phyloP scores from a whole-genome alignment of 1,284 basidiomycete genomes.

The Puccinia brachypodii region DNA sequence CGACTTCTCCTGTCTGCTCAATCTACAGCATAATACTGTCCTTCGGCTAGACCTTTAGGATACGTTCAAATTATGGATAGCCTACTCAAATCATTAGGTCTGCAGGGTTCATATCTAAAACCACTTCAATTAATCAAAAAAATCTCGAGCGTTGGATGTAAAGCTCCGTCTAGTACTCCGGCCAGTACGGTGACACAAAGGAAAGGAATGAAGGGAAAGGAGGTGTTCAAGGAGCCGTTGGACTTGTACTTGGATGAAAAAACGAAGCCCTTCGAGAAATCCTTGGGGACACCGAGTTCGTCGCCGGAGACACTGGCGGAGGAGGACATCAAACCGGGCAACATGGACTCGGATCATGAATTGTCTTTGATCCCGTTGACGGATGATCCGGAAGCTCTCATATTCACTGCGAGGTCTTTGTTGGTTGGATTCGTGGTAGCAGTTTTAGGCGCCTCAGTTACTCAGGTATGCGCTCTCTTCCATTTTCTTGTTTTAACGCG shows the following conservation, averaged over 20 bases:
- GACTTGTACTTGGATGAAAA: too few species aligned
- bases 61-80: too few species aligned
- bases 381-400: slow-evolving; percentile 6
- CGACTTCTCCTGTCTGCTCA: too few species aligned
- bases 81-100: background rate
- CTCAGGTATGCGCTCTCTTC: slow-evolving; percentile 14
- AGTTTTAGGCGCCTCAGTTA: slow-evolving; percentile 31
- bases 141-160: background rate
- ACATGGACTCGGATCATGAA: background rate
- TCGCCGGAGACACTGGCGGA: background rate
- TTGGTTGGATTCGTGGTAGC: slow-evolving; percentile 27
- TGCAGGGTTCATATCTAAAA: background rate
- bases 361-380: slow-evolving; percentile 24
- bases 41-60: too few species aligned
- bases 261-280: background rate
- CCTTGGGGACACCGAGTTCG: background rate
- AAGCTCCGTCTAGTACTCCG: too few species aligned
- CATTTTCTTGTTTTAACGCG: background rate
- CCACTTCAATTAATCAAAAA: background rate
- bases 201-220: background rate
- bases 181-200: background rate
- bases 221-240: background rate
- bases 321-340: background rate
- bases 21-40: too few species aligned
- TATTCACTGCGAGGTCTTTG: slow-evolving; percentile 23